Base-by-base conservation (phyloP, 202 grass and related monocot species). In the Cymbopogon flexuosus region DNA sequence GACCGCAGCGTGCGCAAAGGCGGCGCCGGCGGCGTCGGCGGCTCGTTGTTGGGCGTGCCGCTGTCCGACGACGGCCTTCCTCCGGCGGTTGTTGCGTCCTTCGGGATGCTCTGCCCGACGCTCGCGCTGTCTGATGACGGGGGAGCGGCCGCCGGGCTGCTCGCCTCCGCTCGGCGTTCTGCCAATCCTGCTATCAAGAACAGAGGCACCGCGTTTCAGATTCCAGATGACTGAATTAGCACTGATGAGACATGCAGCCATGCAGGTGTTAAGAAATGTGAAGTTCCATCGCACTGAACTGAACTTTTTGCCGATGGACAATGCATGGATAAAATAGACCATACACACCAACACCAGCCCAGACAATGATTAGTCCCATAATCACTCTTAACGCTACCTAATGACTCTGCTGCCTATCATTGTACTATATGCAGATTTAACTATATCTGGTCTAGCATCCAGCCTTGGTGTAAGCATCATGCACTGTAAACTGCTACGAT, bases 1-100 rank as follows among this genome's bases (percentile, higher is more conserved):
- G 84, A 86, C 69, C 84, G n/a, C 42, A 91, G 78, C 0, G 72
- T 91, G 16, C 52, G 36, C 52, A 82, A 34, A 4, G 51, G 51
- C 21, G 59, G 27, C 8, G 75, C 68, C 34, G 84, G 78, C 15
- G 5, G 16, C 6, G 35, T 0, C 7, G 0, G 51, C 6, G 8
- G n/a, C 19, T 58, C 54, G 54, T 58, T 8, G 54, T 3, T 0
- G 22, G 21, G 3, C 10, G 57, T 1, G 22, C 0, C 3, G 40
- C 70, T 58, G 40, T 83, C 81, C 8, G 68, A 27, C 8, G 73
- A 11, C 15, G 52, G 37, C 75, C 47, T 65, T 15, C 59, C 82
- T 0, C 19, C 21, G 2, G 4, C 0, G 46, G 46, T 16, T 5
- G 45, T 15, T 2, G 83, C 15, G 0, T 39, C 0, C n/a, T 79